Base-by-base conservation (phyloP, 2,329 filamentous ascomycete species). In the Fusarium caatingaense region DNA sequence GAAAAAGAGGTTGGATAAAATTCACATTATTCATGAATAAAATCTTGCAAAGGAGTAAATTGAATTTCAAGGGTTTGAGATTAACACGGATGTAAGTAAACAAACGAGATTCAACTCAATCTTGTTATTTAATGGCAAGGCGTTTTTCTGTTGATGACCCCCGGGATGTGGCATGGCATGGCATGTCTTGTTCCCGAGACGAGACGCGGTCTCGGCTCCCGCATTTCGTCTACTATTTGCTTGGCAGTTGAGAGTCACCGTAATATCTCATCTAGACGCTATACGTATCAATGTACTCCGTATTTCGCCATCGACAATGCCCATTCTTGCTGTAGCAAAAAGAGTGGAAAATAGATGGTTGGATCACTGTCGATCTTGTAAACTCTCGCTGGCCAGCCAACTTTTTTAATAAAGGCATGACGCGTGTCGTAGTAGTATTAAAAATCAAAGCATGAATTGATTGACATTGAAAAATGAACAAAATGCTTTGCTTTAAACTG, bases 51-150 rank as follows among this genome's bases (percentile, higher is more conserved):
- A 28, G 20, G 11, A 48, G 16, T 27, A 51, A 41, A 41, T 51
- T 51, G 18, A 16, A 41, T 13, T 47, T 55, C 30, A 48, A 37
- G 60, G 60, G 23, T 45, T 8, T 47, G 21, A 44, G 25, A 57
- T 64, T 44, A n/a, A 41, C n/a, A 34, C 54, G 37, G 42, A 58
- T 55, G n/a, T 28, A 40, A 40, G 44, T 49, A 34, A 37, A 50
- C 30, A 54, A 64, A 56, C 67, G 59, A 60, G 50, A 71, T 64
- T 44, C 46, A 71, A 55, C 53, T 44, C 44, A 70, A 68, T 68
- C 46, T 70, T 60, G 58, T 47, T 50, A 32, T 28, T 27, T 28
- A 48, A 56, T 20, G 51, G 48, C 47, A 46, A 71, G 63, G 64
- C 58, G 48, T 46, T 49, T 45, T 53, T 27, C 12, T 44, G 21